phyloP scores from a whole-genome alignment of 148 eudicot genomes.

The Dysphania ambrosioides region DNA sequence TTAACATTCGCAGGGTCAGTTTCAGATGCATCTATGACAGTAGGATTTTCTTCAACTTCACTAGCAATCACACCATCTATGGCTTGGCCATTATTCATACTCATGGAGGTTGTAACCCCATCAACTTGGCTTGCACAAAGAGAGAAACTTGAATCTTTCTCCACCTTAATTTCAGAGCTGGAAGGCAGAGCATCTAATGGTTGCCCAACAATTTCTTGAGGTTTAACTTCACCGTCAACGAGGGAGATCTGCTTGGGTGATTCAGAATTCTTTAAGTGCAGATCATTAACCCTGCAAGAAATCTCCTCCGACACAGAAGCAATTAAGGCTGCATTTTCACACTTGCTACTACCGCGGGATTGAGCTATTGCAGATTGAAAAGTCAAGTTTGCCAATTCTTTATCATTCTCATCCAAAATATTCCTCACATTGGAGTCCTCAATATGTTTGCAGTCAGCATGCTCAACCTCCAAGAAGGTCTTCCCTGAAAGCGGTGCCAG shows the following conservation, averaged over 20 bases:
- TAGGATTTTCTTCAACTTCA: constrained; percentile 10
- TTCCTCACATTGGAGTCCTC: constrained; percentile 6
- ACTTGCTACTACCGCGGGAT: constrained; percentile 1
- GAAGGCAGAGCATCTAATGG: not conserved
- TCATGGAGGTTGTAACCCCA: constrained; percentile 15
- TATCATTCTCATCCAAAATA: not conserved
- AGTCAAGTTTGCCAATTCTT: not conserved
- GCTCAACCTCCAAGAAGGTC: constrained; percentile 1
- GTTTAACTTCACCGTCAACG: not conserved
- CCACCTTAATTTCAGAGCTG: not conserved
- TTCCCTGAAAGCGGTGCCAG: constrained; percentile 19
- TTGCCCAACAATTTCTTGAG: not conserved
- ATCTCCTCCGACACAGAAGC: not conserved
- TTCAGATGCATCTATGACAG: constrained; percentile 11
- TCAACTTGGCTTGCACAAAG: constrained; percentile 14
- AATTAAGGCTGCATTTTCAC: not conserved
- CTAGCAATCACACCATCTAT: not conserved
- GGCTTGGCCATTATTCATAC: not conserved
- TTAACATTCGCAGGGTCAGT: constrained; percentile 3
- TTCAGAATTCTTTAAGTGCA: not conserved
- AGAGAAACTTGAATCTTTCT: constrained; percentile 15
- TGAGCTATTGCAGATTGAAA: not conserved
- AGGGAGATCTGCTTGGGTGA: constrained; percentile 1
- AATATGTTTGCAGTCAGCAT: constrained; percentile 22
- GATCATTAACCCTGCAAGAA: not conserved